phyloP scores from a whole-genome alignment of 805 yeast genomes.

The Torulaspora gathmanii region DNA sequence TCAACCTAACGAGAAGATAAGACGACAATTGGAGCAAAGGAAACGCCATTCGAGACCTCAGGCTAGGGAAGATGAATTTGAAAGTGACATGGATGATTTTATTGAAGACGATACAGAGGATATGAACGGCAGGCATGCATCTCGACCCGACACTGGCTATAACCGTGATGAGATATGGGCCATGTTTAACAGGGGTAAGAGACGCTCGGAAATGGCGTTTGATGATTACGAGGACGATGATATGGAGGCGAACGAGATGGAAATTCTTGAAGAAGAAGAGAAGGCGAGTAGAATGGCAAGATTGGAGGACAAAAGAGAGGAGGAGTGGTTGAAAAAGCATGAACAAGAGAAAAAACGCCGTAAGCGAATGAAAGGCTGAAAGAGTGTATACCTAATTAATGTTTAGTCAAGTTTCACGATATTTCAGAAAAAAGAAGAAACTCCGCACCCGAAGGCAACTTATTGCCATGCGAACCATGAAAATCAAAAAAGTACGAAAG shows the following conservation, averaged over 20 bases:
- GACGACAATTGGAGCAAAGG: constrained; percentile 41
- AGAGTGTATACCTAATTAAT: not conserved
- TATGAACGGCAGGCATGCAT: constrained; percentile 36
- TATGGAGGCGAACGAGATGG: constrained; percentile 95
- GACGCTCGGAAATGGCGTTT: constrained; percentile 43
- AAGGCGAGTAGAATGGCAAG: constrained; percentile 63
- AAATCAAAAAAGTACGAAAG: no score
- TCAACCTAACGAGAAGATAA: constrained; percentile 53
- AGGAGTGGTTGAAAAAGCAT: constrained; percentile 49
- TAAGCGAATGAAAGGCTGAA: constrained; percentile 10
- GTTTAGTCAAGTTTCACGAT: no score
- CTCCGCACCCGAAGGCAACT: no score
- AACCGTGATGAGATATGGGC: constrained; percentile 88
- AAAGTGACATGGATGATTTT: constrained; percentile 24
- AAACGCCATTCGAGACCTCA: constrained; percentile 14
- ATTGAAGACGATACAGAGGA: constrained; percentile 45
- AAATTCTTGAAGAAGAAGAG: constrained; percentile 77
- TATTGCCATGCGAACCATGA: no score
- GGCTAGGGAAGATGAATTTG: constrained; percentile 14
- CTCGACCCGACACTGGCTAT: constrained; percentile 44
- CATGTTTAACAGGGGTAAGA: constrained; percentile 64
- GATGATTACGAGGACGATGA: constrained; percentile 53
- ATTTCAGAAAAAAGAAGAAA: no score
- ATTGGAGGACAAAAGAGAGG: constrained; percentile 71
- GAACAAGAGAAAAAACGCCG: constrained; percentile 44